Conservation (phyloP, 1,139 yeast species). For the Geotrichum citri-aurantii region DNA sequence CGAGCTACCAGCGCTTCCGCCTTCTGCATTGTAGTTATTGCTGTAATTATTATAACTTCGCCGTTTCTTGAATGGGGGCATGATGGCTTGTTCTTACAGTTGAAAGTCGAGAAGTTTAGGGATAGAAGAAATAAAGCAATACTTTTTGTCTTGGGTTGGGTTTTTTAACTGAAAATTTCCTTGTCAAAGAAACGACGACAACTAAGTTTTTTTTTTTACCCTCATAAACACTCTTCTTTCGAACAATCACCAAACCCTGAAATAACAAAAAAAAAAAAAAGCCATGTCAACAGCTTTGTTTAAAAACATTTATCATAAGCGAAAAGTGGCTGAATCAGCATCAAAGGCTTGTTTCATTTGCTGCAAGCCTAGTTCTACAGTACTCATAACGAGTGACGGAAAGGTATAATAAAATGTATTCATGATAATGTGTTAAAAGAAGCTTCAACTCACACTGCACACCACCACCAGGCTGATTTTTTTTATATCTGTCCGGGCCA, state of each 20-base stretch:
- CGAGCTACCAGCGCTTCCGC: not conserved
- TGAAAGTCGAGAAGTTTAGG: not conserved
- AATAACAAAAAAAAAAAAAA: too few species aligned
- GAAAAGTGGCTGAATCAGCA: conserved; percentile 54
- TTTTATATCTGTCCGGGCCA: conserved; percentile 67
- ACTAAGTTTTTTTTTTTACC: not conserved
- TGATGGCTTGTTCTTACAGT: not conserved
- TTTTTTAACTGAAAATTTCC: not conserved
- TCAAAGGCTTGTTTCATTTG: conserved; percentile 61
- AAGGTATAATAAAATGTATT: conserved; percentile 16
- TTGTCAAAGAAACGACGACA: not conserved
- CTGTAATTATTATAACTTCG: not conserved
- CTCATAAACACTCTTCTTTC: not conserved
- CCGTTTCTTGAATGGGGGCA: conserved; percentile 15
- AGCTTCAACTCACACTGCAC: not conserved
- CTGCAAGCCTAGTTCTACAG: conserved; percentile 58
- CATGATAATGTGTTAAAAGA: not conserved
- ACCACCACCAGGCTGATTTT: conserved; percentile 45
- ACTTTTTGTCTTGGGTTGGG: not conserved
- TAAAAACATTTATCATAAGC: conserved; percentile 47
- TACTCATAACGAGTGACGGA: conserved; percentile 49
- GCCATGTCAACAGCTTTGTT: conserved; percentile 32
- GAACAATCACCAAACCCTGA: conserved; percentile 10
- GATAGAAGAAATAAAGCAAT: not conserved
- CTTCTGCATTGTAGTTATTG: conserved; percentile 5